Conservation (phyloP, 208 protist species). For the Wallacemonas sp. region DNA sequence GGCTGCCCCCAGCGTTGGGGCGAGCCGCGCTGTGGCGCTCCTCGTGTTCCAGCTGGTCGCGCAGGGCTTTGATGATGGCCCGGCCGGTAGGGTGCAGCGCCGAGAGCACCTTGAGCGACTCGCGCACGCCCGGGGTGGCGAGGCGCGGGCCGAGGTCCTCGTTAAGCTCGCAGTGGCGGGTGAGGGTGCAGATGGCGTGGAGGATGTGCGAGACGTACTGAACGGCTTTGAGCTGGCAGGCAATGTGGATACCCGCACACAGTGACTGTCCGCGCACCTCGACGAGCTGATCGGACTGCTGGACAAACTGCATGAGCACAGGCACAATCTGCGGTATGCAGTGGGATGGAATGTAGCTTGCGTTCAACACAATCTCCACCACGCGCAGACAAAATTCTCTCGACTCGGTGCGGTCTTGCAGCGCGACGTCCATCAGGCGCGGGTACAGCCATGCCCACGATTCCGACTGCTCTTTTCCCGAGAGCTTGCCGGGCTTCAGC, state of each 20-base stretch:
- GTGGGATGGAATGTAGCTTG: conserved; percentile 88
- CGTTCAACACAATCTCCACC: conserved; percentile 81
- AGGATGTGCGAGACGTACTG: conserved; percentile 84
- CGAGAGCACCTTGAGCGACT: conserved; percentile 77
- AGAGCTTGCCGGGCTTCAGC: conserved; percentile 88
- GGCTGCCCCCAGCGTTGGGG: conserved; percentile 11
- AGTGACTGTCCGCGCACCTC: conserved; percentile 84
- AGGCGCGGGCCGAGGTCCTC: conserved; percentile 79
- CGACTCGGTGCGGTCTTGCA: conserved; percentile 84
- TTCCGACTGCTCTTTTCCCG: conserved; percentile 87
- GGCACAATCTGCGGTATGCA: conserved; percentile 86
- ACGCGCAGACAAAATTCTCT: conserved; percentile 89
- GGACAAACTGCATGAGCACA: conserved; percentile 83
- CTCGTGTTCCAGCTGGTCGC: conserved; percentile 57
- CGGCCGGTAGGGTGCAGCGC: conserved; percentile 67
- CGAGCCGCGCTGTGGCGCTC: conserved; percentile 23
- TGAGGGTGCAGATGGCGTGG: conserved; percentile 78
- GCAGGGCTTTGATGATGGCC: conserved; percentile 60
- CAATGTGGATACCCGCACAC: conserved; percentile 83
- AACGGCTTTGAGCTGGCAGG: conserved; percentile 84
- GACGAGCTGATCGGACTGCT: conserved; percentile 82
- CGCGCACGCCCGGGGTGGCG: conserved; percentile 66
- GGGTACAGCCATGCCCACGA: conserved; percentile 91
- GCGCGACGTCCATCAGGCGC: conserved; percentile 83
- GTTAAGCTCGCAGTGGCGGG: conserved; percentile 81